Evolutionary conservation across 2,329 filamentous ascomycete genomes (phyloP).

Genomic region (Neonectria ditissima): DNA sequence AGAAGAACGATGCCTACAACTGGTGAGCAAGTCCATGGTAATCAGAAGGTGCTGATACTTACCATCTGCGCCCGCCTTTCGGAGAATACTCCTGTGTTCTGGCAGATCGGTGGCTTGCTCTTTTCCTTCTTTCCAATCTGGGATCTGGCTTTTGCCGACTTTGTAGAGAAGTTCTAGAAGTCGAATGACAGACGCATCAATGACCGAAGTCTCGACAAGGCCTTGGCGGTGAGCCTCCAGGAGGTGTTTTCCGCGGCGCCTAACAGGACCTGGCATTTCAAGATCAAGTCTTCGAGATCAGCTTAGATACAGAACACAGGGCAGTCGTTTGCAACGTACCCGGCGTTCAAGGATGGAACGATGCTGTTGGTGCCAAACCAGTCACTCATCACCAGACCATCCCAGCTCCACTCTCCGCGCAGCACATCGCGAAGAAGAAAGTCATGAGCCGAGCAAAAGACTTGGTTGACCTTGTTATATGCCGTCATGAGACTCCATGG

Average conservation of each 20-base stretch:
- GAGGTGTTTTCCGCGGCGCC: slow-evolving; percentile 28
- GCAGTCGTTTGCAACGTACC: not conserved
- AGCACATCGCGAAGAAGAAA: slow-evolving; percentile 54
- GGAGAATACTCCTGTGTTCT: slow-evolving; percentile 26
- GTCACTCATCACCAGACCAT: slow-evolving; percentile 59
- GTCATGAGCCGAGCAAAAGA: slow-evolving; percentile 54
- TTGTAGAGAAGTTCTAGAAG: slow-evolving; percentile 26
- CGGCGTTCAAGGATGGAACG: slow-evolving; percentile 46
- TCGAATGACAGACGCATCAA: slow-evolving; percentile 24
- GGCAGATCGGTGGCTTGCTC: slow-evolving; percentile 30
- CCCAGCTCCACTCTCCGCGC: slow-evolving; percentile 57
- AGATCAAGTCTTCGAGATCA: slow-evolving; percentile 19
- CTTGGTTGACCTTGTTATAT: slow-evolving; percentile 59
- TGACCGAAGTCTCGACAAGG: slow-evolving; percentile 20
- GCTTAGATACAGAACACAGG: not conserved
- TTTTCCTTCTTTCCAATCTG: slow-evolving; percentile 26
- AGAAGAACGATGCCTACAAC: slow-evolving; percentile 30
- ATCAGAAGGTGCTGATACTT: not conserved
- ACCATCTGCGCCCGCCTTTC: slow-evolving; percentile 31
- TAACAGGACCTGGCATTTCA: slow-evolving; percentile 33
- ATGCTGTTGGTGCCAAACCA: slow-evolving; percentile 51
- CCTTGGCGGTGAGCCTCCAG: slow-evolving; percentile 24
- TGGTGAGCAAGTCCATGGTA: not conserved
- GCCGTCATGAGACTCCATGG: slow-evolving; percentile 57
- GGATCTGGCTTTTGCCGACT: slow-evolving; percentile 22